Conservation (phyloP, 805 yeast genomes). For the Barnettozyma pratensis region DNA sequence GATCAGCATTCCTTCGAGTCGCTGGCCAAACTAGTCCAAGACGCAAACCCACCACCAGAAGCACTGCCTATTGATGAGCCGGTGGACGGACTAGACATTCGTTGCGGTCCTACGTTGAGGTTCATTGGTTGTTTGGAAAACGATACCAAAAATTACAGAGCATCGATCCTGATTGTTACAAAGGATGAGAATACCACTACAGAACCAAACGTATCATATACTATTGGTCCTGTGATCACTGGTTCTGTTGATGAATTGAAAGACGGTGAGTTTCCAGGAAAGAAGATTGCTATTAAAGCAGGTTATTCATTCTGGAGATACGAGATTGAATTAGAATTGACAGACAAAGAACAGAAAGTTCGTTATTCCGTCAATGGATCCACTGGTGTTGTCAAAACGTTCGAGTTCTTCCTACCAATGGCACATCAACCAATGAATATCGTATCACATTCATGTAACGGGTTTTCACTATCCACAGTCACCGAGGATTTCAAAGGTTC, state of each 20-base stretch:
- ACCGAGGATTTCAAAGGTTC: constrained; percentile 65
- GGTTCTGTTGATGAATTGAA: constrained; percentile 8
- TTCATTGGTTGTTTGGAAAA: constrained; percentile 59
- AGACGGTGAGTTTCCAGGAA: constrained; percentile 44
- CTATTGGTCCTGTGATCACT: constrained; percentile 26
- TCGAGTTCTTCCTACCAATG: constrained; percentile 68
- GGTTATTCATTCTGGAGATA: constrained; percentile 65
- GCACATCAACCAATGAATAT: constrained; percentile 66
- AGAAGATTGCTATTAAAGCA: constrained; percentile 36
- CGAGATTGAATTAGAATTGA: constrained; percentile 44
- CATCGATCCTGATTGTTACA: constrained; percentile 60
- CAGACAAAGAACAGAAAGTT: constrained; percentile 50
- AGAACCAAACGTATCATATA: constrained; percentile 28
- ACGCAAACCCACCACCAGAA: constrained; percentile 10
- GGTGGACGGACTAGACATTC: constrained; percentile 34
- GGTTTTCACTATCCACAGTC: constrained; percentile 73
- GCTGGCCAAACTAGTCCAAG: background rate
- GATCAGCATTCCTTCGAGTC: background rate
- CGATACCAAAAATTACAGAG: constrained; percentile 51
- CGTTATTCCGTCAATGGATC: constrained; percentile 52
- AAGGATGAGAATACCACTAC: constrained; percentile 27
- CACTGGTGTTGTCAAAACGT: constrained; percentile 28
- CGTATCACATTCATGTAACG: constrained; percentile 84
- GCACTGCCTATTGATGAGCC: constrained; percentile 11
- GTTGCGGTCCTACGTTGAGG: constrained; percentile 77